phyloP scores from a whole-genome alignment of 768 basidiomycete genomes.

The Leucosporidium creatinivorum region DNA sequence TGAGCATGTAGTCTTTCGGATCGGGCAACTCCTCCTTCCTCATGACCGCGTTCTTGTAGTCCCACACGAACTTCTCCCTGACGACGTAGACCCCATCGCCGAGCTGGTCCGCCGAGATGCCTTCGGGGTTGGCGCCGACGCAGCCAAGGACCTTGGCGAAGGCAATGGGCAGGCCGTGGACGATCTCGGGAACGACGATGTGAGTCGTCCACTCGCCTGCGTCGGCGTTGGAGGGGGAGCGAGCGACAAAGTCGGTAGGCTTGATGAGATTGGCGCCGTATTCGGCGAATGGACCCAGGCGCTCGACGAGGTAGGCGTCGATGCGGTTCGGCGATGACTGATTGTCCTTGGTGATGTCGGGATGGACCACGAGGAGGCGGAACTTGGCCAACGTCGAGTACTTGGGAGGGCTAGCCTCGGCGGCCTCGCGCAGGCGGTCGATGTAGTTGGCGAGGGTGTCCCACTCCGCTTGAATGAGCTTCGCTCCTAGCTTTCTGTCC shows the following conservation, averaged over 20 bases:
- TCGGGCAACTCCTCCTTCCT: not conserved
- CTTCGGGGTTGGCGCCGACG: conserved; percentile 2
- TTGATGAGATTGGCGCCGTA: conserved; percentile 18
- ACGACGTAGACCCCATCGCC: conserved; percentile 22
- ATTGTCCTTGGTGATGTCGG: no score
- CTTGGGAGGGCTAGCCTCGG: no score
- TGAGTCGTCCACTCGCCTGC: conserved; percentile 21
- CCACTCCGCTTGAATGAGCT: no score
- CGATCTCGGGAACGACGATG: conserved; percentile 12
- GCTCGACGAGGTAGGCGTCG: no score
- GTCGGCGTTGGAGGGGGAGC: not conserved
- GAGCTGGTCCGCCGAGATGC: conserved; percentile 5
- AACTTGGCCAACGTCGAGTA: no score
- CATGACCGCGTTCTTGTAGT: not conserved
- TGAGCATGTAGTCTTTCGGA: no score
- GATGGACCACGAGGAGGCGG: no score
- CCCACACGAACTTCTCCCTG: conserved; percentile 8
- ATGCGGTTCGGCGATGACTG: no score
- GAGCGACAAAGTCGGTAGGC: conserved; percentile 11
- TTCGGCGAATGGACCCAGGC: no score
- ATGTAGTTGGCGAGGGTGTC: no score
- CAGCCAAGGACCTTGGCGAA: conserved; percentile 12
- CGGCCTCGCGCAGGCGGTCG: no score
- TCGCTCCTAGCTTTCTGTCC: no score
- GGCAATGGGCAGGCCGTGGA: not conserved